phyloP scores from a whole-genome alignment of 2,329 filamentous ascomycete genomes.

The Pleomassaria siparia region DNA sequence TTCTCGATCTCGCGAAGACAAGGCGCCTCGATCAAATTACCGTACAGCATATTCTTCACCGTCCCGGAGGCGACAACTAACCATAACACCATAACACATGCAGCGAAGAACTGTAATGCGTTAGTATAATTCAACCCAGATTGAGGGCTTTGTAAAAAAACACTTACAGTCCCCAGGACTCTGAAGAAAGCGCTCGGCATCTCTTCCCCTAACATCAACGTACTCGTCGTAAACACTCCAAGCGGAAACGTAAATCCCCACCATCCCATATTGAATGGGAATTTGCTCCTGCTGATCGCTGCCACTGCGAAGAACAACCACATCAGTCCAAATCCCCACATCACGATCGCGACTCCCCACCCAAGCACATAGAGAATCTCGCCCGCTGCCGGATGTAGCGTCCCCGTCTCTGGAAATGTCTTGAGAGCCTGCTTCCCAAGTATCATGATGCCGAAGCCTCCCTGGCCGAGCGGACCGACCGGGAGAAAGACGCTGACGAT shows the following conservation, averaged over 20 bases:
- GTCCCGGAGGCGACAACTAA: slow-evolving; percentile 55
- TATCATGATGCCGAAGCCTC: slow-evolving; percentile 60
- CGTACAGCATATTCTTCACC: slow-evolving; percentile 48
- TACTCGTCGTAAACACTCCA: slow-evolving; percentile 50
- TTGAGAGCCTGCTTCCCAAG: slow-evolving; percentile 49
- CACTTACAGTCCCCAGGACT: slow-evolving; percentile 52
- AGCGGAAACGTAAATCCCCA: slow-evolving; percentile 63
- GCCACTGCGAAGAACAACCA: slow-evolving; percentile 58
- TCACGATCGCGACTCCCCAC: slow-evolving; percentile 51
- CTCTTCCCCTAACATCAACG: slow-evolving; percentile 51
- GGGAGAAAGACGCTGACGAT: slow-evolving; percentile 69
- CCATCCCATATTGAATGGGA: slow-evolving; percentile 65
- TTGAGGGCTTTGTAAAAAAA: too few relatives aligned
- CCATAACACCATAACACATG: slow-evolving; percentile 57
- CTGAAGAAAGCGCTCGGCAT: slow-evolving; percentile 59
- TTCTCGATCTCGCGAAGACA: slow-evolving; percentile 46
- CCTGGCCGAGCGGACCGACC: slow-evolving; percentile 66
- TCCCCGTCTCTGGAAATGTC: slow-evolving; percentile 43
- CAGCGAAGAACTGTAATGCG: slow-evolving; percentile 45
- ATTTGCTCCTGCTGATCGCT: slow-evolving; percentile 46
- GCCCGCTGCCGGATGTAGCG: slow-evolving; percentile 47
- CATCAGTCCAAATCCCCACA: slow-evolving; percentile 59
- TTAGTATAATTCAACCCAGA: slow-evolving; percentile 3
- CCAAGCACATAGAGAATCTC: slow-evolving; percentile 61
- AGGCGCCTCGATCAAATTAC: slow-evolving; percentile 57